Percentiles rank a stretch among this genome's conserved stretches.
phyloP scores from a whole-genome alignment of 805 yeast species.

The Huiozyma naganishii region DNA sequence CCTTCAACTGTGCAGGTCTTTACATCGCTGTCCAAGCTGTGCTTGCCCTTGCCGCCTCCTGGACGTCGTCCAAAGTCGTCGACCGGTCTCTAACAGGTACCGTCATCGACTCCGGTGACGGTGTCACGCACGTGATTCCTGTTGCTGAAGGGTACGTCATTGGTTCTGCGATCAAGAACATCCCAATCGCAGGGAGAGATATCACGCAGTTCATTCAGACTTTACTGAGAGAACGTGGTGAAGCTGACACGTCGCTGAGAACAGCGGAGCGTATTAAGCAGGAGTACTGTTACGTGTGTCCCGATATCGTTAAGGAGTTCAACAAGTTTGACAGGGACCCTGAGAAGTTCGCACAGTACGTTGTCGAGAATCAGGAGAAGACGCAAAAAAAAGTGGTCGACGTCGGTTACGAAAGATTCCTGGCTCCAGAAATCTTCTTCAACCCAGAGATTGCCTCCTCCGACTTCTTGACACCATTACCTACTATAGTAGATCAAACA shows the following conservation, averaged over 20 bases:
- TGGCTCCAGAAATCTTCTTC: conserved; percentile 98
- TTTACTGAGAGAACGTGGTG: conserved; percentile 92
- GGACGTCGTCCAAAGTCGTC: conserved; percentile 93
- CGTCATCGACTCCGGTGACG: conserved; percentile 96
- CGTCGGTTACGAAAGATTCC: conserved; percentile 93
- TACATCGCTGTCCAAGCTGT: conserved; percentile 99
- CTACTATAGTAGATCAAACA: conserved; percentile 90
- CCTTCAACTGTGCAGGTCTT: conserved; percentile 96
- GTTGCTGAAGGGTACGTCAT: conserved; percentile 99
- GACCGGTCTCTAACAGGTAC: conserved; percentile 97
- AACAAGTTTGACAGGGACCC: conserved; percentile 90
- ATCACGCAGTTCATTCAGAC: conserved; percentile 90
- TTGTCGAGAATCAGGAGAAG: conserved; percentile 66
- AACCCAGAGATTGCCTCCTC: conserved; percentile 95
- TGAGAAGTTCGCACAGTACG: conserved; percentile 84
- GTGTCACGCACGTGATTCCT: conserved; percentile 98
- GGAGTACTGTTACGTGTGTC: conserved; percentile 93
- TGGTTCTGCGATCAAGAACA: conserved; percentile 93
- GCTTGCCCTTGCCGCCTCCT: conserved; percentile 93
- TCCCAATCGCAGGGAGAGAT: conserved; percentile 98
- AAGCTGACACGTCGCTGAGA: conserved; percentile 80
- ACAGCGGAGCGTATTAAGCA: conserved; percentile 97
- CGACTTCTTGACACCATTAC: conserved; percentile 91
- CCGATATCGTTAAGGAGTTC: conserved; percentile 95
- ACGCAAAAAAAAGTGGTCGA: conserved; percentile 65